A percentile compares a stretch with the other conserved stretches of the same genome.
Conservation (phyloP, 352 stramenopile genomes). For the Phytophthora hibernalis region DNA sequence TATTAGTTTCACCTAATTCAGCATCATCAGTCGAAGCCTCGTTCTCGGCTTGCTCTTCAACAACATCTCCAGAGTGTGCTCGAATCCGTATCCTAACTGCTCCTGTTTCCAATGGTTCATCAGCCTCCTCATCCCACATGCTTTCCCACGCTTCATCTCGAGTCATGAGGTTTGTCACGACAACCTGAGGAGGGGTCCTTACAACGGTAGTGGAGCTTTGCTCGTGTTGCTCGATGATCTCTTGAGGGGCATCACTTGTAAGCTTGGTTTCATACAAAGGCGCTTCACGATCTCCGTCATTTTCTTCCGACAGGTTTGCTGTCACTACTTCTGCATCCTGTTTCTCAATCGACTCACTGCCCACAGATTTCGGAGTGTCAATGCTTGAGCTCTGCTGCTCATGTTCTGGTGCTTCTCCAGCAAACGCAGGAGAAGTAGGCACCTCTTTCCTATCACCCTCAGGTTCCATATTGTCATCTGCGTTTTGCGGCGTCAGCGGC, state of each 20-base stretch:
- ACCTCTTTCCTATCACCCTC: constrained; percentile 8
- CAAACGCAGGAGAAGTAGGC: not conserved
- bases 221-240: constrained; percentile 1
- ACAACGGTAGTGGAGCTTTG: constrained; percentile 1
- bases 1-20: constrained; percentile 7
- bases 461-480: not conserved
- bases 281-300: constrained; percentile 1
- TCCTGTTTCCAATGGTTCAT: constrained; percentile 42
- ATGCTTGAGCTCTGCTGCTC: constrained; percentile 4
- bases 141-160: constrained; percentile 84
- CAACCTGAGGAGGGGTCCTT: constrained; percentile 13
- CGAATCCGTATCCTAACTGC: constrained; percentile 31
- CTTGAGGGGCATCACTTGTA: not conserved
- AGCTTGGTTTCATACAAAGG: not conserved
- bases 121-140: constrained; percentile 68
- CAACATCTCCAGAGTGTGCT: constrained; percentile 28
- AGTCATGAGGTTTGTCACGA: constrained; percentile 49
- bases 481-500: not conserved
- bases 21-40: constrained; percentile 5
- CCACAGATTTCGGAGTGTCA: constrained; percentile 3
- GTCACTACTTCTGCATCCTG: constrained; percentile 4
- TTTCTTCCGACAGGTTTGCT: constrained; percentile 1
- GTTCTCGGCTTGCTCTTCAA: constrained; percentile 9
- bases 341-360: not conserved
- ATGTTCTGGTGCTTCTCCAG: constrained; percentile 12